phyloP scores from a whole-genome alignment of 2,329 filamentous ascomycete genomes.

The Penicillium palitans region DNA sequence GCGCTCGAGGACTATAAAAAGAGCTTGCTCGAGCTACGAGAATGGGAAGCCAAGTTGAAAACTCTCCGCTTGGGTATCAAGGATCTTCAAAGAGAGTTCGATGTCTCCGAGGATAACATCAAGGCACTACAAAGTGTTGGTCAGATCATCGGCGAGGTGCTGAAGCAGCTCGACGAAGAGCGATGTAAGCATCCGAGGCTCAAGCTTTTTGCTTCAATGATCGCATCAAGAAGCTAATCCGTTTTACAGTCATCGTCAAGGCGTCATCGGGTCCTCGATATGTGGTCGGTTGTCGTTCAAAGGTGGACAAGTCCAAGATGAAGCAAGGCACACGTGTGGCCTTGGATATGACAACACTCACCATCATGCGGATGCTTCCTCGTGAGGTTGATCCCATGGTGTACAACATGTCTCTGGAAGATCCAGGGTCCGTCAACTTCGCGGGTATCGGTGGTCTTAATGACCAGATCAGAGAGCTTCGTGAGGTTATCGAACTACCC shows the following conservation, averaged over 20 bases:
- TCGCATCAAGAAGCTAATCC: conserved; percentile 22
- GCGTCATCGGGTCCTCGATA: conserved; percentile 96
- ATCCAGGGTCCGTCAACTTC: conserved; percentile 96
- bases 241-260: conserved; percentile 83
- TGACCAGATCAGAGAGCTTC: conserved; percentile 94
- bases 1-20: conserved; percentile 76
- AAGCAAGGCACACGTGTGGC: conserved; percentile 98
- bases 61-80: conserved; percentile 92
- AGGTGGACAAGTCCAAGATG: conserved; percentile 94
- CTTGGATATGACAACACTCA: conserved; percentile 98
- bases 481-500: conserved; percentile 96
- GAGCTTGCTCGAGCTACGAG: conserved; percentile 88
- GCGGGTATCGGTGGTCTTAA: conserved; percentile 96
- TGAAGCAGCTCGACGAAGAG: conserved; percentile 98
- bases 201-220: conserved; percentile 6
- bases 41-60: conserved; percentile 99
- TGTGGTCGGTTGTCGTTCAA: conserved; percentile 96
- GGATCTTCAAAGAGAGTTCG: conserved; percentile 88
- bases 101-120: conserved; percentile 98
- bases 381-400: conserved; percentile 97
- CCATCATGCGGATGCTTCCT: conserved; percentile 99
- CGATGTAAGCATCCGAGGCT: conserved; percentile 67
- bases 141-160: conserved; percentile 97
- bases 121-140: conserved; percentile 98
- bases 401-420: conserved; percentile 99